A percentile compares a stretch with the other conserved stretches of the same genome.
Conservation (phyloP, 148 eudicot species). For the Beta vulgaris region DNA sequence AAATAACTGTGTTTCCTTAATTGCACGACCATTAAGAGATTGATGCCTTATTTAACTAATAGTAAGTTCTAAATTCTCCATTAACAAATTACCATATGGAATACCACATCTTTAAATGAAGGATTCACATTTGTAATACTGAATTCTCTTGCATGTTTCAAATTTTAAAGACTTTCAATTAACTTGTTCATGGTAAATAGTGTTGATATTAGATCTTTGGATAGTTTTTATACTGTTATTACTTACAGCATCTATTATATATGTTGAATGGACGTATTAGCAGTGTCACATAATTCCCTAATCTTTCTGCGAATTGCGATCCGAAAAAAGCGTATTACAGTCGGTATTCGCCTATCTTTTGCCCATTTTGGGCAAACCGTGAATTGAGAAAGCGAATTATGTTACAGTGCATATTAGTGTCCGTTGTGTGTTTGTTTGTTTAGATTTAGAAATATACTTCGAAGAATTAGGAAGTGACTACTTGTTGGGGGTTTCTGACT, state of each 20-base stretch:
- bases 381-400: no score
- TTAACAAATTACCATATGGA: not conserved
- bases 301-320: no score
- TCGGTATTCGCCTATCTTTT: no score
- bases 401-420: not conserved
- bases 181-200: not conserved
- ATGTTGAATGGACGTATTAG: no score
- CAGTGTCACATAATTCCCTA: no score
- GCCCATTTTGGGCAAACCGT: no score
- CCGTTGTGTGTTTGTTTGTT: slow-evolving; percentile 1
- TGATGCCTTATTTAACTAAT: not conserved
- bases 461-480: not conserved
- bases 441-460: not conserved
- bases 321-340: no score
- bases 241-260: not conserved
- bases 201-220: not conserved
- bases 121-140: not conserved
- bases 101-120: not conserved
- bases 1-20: not conserved
- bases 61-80: no score
- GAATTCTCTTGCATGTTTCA: not conserved
- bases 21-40: not conserved
- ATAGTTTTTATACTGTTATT: not conserved
- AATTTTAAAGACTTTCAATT: not conserved
- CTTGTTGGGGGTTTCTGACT: not conserved